Conservation (phyloP, 1,284 basidiomycete species). For the Tilletia caries region DNA sequence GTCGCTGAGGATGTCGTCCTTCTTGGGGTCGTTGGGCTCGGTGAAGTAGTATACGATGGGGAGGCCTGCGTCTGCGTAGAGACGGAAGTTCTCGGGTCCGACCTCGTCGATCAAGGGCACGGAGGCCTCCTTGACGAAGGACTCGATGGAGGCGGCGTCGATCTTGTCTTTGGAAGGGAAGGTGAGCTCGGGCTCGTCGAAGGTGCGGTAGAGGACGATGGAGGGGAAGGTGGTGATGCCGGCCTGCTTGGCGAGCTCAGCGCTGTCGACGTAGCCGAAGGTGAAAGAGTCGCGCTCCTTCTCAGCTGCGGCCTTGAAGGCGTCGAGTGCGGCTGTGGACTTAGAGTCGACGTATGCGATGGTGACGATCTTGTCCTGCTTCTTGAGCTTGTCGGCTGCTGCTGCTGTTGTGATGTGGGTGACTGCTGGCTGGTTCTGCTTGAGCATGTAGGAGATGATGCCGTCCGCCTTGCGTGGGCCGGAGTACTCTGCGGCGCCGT, state of each 20-base stretch:
- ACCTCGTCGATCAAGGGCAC: slow-evolving; percentile 90
- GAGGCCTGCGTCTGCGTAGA: slow-evolving; percentile 76
- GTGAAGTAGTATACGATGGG: slow-evolving; percentile 94
- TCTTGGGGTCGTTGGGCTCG: slow-evolving; percentile 71
- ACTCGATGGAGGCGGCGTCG: slow-evolving; percentile 61
- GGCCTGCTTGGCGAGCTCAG: slow-evolving; percentile 68
- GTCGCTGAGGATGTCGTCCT: slow-evolving; percentile 66
- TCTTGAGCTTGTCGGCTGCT: slow-evolving; percentile 78
- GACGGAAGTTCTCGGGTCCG: slow-evolving; percentile 84
- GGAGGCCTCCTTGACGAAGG: slow-evolving; percentile 73
- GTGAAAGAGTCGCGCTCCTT: slow-evolving; percentile 86
- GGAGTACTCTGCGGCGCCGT: slow-evolving; percentile 64
- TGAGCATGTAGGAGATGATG: slow-evolving; percentile 91
- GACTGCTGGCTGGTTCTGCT: slow-evolving; percentile 93
- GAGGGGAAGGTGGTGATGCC: slow-evolving; percentile 70
- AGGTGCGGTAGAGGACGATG: slow-evolving; percentile 85
- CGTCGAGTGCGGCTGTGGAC: slow-evolving; percentile 64
- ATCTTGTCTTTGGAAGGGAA: slow-evolving; percentile 58
- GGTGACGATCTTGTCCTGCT: slow-evolving; percentile 80
- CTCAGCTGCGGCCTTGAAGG: slow-evolving; percentile 71
- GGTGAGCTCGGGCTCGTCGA: slow-evolving; percentile 76
- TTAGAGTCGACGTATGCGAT: slow-evolving; percentile 73
- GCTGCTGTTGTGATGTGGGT: slow-evolving; percentile 72
- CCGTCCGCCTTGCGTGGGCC: slow-evolving; percentile 93
- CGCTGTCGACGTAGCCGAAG: slow-evolving; percentile 67